phyloP scores from a whole-genome alignment of 139 green algal species.

The Spirogloea muscicola region DNA sequence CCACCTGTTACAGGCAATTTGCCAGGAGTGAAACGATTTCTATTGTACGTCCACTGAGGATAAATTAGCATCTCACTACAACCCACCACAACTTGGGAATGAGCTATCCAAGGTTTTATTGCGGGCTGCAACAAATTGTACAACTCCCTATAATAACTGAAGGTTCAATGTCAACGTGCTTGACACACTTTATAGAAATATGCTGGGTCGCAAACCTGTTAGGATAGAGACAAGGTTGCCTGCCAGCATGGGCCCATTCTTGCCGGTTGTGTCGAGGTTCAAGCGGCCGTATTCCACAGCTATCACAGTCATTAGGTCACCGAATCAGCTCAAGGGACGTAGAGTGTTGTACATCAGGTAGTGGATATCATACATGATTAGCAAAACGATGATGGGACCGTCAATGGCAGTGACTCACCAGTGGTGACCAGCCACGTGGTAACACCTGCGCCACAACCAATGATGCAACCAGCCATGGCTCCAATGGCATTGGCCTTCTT shows the following conservation, averaged over 20 bases:
- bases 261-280: constrained; percentile 17
- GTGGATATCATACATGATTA: not conserved
- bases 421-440: constrained; percentile 8
- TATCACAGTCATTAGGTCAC: constrained; percentile 12
- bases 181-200: too few species aligned
- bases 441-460: constrained; percentile 20
- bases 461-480: constrained; percentile 9
- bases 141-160: not conserved
- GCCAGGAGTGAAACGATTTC: too few species aligned
- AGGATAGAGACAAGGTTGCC: constrained; percentile 47
- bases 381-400: not conserved
- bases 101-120: too few species aligned
- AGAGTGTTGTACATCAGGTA: not conserved
- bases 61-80: too few species aligned
- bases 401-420: not conserved
- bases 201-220: too few species aligned
- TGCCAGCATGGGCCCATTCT: constrained; percentile 26
- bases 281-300: constrained; percentile 16
- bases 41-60: too few species aligned
- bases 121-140: too few species aligned
- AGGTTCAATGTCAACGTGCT: too few species aligned
- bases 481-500: constrained; percentile 56
- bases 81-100: too few species aligned
- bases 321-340: not conserved
- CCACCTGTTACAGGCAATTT: too few species aligned